These are phyloP conservation scores for Ganoderma lucidum DNA, from an alignment of 1,284 basidiomycete genomes.

Conservation along the genomic window DNA sequence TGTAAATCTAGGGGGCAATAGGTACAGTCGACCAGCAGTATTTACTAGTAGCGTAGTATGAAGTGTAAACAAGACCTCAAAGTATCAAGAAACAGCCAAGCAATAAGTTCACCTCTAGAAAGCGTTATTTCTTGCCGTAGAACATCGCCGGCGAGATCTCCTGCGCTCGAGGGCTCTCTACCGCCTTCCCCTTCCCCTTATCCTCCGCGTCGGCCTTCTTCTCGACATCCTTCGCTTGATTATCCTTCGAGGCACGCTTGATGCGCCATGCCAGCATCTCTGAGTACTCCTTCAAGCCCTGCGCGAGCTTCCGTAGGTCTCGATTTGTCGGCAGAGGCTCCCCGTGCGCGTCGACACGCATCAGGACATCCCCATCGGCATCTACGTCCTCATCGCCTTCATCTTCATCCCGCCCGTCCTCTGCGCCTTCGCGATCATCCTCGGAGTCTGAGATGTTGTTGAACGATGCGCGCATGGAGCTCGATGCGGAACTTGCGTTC, in stretches of 20 bases:
- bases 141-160: constrained; percentile 35
- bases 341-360: constrained; percentile 25
- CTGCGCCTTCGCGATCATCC: constrained; percentile 9
- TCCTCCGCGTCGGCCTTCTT: constrained; percentile 9
- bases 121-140: constrained; percentile 29
- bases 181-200: constrained; percentile 20
- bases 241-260: constrained; percentile 37
- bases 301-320: constrained; percentile 41
- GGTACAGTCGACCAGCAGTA: neutral
- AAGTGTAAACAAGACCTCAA: neutral
- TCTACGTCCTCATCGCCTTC: constrained; percentile 21
- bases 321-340: constrained; percentile 32
- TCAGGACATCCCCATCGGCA: constrained; percentile 22
- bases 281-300: constrained; percentile 42
- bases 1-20: neutral
- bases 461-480: constrained; percentile 19
- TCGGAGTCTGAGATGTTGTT: constrained; percentile 16
- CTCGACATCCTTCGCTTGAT: constrained; percentile 11
- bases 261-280: constrained; percentile 47
- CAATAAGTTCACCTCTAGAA: neutral
- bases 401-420: constrained; percentile 11
- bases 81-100: neutral
- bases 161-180: constrained; percentile 27
- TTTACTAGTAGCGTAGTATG: neutral
- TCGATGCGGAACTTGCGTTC: constrained; percentile 18